Base-by-base conservation (phyloP, 176 grass and related monocot genomes). In the Juncus effusus region DNA sequence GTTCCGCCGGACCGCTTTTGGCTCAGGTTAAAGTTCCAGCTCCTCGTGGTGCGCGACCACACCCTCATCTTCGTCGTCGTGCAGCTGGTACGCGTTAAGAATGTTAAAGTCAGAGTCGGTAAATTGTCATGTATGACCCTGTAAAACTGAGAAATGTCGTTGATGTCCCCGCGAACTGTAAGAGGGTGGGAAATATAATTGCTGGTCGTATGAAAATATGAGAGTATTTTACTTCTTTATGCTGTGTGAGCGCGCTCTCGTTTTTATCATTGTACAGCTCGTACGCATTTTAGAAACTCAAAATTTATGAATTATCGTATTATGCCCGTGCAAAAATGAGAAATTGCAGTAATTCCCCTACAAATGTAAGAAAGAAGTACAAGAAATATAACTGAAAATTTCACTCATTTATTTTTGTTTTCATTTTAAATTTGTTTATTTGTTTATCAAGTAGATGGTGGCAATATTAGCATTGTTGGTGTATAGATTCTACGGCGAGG, bases 401-500 rank as follows among this genome's bases (percentile, higher is more conserved):
- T 73, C 3, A 49, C 76, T 69, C 36, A 63, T 64, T 64, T 13
- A 4, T 63, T 28, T 28, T 1, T 0, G 59, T 87, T 59, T 64
- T 68, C 36, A 65, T 13, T 54, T 72, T 88, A 47, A 47, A 47
- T 6, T 47, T 11, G 12, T 72, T 45, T 67, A 71, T 14, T 77
- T 75, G 72, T 69, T 78, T 64, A 53, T 76, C 77, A 84, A 73
- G 74, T 77, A 97, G 94, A 85, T 97, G 65, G 88, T 97, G 56
- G 80, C 76, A 84, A 82, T 92, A 53, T 86, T 97, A 76, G 88
- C 88, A 77, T 72, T 97, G 94, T 64, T 97, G 80, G 83, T 92
- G 49, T 97, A 97, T 76, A 92, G 81, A 86, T 92, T 92, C 72
- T 97, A 97, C 61, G 88, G 94, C 63, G 94, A 97, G 75, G 94